Evolutionary conservation across 2,329 filamentous ascomycete genomes (phyloP).

Genomic region (Mycosphaerella sp.): DNA sequence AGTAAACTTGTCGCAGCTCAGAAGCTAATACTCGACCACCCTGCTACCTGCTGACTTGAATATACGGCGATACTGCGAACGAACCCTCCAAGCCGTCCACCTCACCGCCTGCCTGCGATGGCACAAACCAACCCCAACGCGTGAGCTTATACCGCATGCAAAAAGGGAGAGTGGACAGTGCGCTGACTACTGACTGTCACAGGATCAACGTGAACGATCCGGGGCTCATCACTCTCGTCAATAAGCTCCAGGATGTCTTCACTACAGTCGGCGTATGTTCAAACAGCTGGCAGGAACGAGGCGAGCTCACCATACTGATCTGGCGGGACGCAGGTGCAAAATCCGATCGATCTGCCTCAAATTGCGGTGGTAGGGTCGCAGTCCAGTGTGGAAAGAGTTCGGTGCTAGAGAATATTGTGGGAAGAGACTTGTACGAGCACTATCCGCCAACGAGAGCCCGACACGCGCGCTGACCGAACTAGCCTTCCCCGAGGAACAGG

Average conservation of each 20-base stretch:
- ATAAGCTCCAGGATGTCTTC: slow-evolving; percentile 99
- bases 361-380: slow-evolving; percentile 98
- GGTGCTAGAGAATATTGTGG: slow-evolving; percentile 97
- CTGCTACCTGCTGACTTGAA: not conserved
- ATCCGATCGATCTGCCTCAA: slow-evolving; percentile 97
- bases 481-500: slow-evolving; percentile 95
- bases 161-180: not conserved
- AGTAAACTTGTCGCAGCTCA: not conserved
- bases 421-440: slow-evolving; percentile 84
- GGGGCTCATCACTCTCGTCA: slow-evolving; percentile 73
- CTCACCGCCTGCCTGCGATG: slow-evolving; percentile 25
- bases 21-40: not conserved
- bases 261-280: slow-evolving; percentile 77
- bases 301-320: slow-evolving; percentile 17
- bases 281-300: slow-evolving; percentile 11
- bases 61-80: not conserved
- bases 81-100: not conserved
- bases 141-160: slow-evolving; percentile 18
- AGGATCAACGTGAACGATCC: slow-evolving; percentile 69
- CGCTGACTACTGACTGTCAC: slow-evolving; percentile 18
- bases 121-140: slow-evolving; percentile 31
- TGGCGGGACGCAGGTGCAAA: slow-evolving; percentile 67
- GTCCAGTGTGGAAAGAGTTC: slow-evolving; percentile 98
- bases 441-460: not conserved
- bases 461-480: slow-evolving; percentile 19